phyloP scores from a whole-genome alignment of 352 stramenopile genomes.

The Phytophthora crassamura region DNA sequence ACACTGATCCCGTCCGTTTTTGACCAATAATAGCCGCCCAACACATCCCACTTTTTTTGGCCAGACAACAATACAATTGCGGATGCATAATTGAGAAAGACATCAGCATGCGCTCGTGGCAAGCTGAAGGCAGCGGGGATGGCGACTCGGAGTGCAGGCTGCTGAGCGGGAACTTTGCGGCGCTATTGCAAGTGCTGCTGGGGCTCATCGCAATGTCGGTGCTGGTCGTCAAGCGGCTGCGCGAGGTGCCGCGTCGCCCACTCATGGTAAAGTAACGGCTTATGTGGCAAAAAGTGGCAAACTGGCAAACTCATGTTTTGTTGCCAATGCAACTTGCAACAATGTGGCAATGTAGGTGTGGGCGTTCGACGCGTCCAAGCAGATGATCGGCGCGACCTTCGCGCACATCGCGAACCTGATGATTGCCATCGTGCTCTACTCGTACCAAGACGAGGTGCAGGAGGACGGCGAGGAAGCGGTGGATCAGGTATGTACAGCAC shows the following conservation, averaged over 20 bases:
- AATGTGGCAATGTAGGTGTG: conserved; percentile 52
- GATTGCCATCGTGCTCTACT: conserved; percentile 89
- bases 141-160: conserved; percentile 73
- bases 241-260: conserved; percentile 77
- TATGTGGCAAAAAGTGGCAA: not conserved
- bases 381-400: conserved; percentile 86
- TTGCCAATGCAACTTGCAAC: not conserved
- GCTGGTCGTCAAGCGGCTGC: conserved; percentile 76
- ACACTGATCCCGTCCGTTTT: not conserved
- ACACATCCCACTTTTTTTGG: conserved; percentile 28
- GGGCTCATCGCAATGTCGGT: conserved; percentile 87
- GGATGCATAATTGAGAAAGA: conserved; percentile 17
- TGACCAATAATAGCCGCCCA: conserved; percentile 15
- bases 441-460: conserved; percentile 55
- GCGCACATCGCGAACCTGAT: conserved; percentile 86
- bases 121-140: conserved; percentile 33
- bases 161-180: conserved; percentile 79
- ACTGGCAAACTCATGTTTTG: not conserved
- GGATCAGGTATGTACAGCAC: conserved; percentile 64
- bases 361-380: conserved; percentile 88
- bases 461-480: conserved; percentile 39
- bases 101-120: conserved; percentile 37
- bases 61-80: conserved; percentile 2
- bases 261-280: conserved; percentile 55
- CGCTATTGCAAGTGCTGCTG: conserved; percentile 76